A percentile compares a stretch with the other conserved stretches of the same genome.
These are phyloP conservation scores for Colletotrichum euphorbiae DNA, from an alignment of 2,329 filamentous ascomycete species.

Conservation along the genomic window DNA sequence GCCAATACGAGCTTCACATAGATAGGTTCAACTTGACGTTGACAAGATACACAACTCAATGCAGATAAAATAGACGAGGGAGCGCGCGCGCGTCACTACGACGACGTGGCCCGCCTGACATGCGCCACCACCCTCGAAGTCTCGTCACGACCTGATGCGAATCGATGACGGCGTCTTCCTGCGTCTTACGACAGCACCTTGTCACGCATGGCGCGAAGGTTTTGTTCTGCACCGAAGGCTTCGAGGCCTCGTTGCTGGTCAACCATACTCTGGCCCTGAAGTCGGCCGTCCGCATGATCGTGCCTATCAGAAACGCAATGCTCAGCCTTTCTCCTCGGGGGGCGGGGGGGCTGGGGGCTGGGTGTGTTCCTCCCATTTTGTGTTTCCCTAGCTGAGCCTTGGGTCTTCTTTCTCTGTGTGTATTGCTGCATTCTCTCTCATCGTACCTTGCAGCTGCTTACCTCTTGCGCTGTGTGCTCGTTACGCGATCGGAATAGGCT, in stretches of 20 bases:
- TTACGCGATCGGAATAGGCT: conserved; percentile 16
- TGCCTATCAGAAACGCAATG: conserved; percentile 31
- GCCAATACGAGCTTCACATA: conserved; percentile 28
- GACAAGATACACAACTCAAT: neutral
- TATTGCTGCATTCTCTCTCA: neutral
- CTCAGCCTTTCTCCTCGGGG: conserved; percentile 4
- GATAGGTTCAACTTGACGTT: neutral
- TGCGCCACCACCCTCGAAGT: neutral
- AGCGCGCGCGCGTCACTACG: neutral
- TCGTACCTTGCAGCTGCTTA: conserved; percentile 28
- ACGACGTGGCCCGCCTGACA: neutral
- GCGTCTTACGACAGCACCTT: neutral
- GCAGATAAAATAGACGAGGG: conserved; percentile 21
- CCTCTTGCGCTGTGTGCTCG: conserved; percentile 17
- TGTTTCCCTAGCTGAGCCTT: neutral
- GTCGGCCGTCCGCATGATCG: conserved; percentile 35
- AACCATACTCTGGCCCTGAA: neutral
- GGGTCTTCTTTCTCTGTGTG: neutral
- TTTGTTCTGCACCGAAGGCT: neutral
- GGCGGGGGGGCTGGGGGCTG: no score
- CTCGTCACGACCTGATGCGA: neutral
- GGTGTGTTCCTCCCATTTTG: neutral
- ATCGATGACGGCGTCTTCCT: neutral
- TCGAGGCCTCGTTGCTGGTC: neutral
- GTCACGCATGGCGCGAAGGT: conserved; percentile 7